Evolutionary conservation across 2,329 filamentous ascomycete species (phyloP).

Genomic region (Neonectria magnoliae): DNA sequence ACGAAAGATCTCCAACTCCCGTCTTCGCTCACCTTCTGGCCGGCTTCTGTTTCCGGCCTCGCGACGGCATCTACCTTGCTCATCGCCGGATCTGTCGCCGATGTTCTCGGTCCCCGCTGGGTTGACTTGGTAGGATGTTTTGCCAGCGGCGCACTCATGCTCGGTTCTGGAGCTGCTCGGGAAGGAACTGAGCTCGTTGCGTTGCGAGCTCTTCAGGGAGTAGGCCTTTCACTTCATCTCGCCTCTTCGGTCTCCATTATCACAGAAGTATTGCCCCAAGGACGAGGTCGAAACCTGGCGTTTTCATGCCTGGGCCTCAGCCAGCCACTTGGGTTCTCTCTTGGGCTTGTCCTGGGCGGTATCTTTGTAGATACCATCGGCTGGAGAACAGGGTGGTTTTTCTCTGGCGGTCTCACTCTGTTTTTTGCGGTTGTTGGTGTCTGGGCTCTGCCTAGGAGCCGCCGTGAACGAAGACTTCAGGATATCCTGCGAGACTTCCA

Average conservation of each 20-base stretch:
- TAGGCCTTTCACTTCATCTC: conserved; percentile 49
- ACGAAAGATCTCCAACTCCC: conserved; percentile 48
- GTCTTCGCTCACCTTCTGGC: conserved; percentile 51
- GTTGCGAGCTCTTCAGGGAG: conserved; percentile 53
- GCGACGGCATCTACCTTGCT: conserved; percentile 50
- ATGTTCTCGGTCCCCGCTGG: conserved; percentile 47
- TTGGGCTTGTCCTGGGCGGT: conserved; percentile 61
- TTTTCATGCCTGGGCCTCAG: conserved; percentile 58
- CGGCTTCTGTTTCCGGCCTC: conserved; percentile 49
- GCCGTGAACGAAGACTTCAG: conserved; percentile 36
- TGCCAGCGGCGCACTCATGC: conserved; percentile 42
- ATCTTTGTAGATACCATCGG: conserved; percentile 57
- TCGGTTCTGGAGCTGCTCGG: conserved; percentile 45
- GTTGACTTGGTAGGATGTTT: conserved; percentile 50
- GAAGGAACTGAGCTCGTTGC: conserved; percentile 48
- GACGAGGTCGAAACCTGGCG: conserved; percentile 51
- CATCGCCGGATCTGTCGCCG: conserved; percentile 52
- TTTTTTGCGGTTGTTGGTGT: conserved; percentile 48
- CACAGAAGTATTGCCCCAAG: conserved; percentile 43
- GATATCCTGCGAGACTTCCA: conserved; percentile 36
- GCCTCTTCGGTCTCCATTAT: conserved; percentile 51
- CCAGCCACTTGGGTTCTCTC: conserved; percentile 59
- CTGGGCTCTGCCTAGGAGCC: conserved; percentile 48
- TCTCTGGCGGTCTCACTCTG: conserved; percentile 49
- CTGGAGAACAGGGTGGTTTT: conserved; percentile 60